Evolutionary conservation across 306 rosid species (phyloP).

Genomic region (Vigna mungo): DNA sequence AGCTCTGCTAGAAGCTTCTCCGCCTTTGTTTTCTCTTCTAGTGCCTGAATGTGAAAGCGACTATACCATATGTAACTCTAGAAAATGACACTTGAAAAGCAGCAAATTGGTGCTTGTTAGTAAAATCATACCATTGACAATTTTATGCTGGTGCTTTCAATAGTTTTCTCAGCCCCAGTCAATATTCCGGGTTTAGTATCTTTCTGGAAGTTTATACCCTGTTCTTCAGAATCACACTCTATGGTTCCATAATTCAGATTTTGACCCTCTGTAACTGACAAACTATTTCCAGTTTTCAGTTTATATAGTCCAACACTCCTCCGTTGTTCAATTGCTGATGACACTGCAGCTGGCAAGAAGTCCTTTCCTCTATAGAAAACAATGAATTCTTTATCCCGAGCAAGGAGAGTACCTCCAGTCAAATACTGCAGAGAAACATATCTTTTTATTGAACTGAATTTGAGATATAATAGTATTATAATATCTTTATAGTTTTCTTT

Average conservation of each 20-base stretch:
- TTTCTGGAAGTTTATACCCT: constrained; percentile 45
- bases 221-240: constrained; percentile 48
- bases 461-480: constrained; percentile 27
- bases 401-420: constrained; percentile 89
- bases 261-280: constrained; percentile 39
- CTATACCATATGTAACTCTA: constrained; percentile 36
- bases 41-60: constrained; percentile 63
- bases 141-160: constrained; percentile 68
- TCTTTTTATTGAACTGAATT: constrained; percentile 24
- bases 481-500: no score
- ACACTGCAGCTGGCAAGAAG: constrained; percentile 82
- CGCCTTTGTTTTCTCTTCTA: constrained; percentile 72
- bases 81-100: constrained; percentile 27
- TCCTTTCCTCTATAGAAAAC: constrained; percentile 91
- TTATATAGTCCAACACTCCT: constrained; percentile 54
- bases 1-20: constrained; percentile 75
- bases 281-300: constrained; percentile 45
- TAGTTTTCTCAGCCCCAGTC: constrained; percentile 55
- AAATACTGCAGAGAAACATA: constrained; percentile 65
- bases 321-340: constrained; percentile 84
- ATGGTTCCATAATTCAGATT: constrained; percentile 41
- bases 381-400: constrained; percentile 83
- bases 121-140: constrained; percentile 70
- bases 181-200: constrained; percentile 48
- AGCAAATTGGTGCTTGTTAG: constrained; percentile 43